Conservation (phyloP, 306 rosid species). For the Lathyrus sativus region DNA sequence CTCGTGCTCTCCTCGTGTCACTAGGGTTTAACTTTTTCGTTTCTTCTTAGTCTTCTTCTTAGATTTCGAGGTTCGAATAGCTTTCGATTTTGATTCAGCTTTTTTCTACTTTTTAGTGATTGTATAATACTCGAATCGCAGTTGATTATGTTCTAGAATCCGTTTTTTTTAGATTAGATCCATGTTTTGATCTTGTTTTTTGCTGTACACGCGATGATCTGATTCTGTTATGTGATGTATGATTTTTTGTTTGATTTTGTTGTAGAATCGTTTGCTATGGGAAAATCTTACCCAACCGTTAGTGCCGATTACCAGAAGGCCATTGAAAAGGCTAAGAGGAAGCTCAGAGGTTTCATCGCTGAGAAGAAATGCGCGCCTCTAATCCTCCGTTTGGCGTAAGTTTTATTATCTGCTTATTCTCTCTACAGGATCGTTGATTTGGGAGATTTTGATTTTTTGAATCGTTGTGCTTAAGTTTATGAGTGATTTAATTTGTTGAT, state of each 20-base stretch:
- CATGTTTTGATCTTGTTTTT: neutral
- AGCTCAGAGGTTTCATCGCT: slow-evolving; percentile 88
- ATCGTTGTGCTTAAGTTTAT: neutral
- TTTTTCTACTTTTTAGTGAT: too few species aligned
- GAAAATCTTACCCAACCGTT: slow-evolving; percentile 80
- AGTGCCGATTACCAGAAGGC: slow-evolving; percentile 76
- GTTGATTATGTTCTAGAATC: neutral
- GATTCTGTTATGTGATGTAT: neutral
- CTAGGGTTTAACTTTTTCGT: neutral
- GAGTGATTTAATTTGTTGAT: too few species aligned
- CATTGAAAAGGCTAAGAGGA: slow-evolving; percentile 82
- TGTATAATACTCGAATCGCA: neutral
- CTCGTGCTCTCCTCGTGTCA: slow-evolving; percentile 54
- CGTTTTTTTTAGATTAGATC: slow-evolving; percentile 2
- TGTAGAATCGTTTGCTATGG: slow-evolving; percentile 54
- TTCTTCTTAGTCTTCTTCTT: neutral
- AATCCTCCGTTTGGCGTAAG: slow-evolving; percentile 87
- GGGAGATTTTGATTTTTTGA: neutral
- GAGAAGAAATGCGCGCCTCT: slow-evolving; percentile 92
- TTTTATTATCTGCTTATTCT: neutral
- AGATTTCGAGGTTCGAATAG: slow-evolving; percentile 32
- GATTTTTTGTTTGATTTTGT: neutral
- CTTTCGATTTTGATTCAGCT: neutral
- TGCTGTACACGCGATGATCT: neutral
- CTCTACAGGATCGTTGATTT: neutral